Evolutionary conservation across 257 asterid genomes (phyloP).

Genomic region (Solanum pinnatisectum): DNA sequence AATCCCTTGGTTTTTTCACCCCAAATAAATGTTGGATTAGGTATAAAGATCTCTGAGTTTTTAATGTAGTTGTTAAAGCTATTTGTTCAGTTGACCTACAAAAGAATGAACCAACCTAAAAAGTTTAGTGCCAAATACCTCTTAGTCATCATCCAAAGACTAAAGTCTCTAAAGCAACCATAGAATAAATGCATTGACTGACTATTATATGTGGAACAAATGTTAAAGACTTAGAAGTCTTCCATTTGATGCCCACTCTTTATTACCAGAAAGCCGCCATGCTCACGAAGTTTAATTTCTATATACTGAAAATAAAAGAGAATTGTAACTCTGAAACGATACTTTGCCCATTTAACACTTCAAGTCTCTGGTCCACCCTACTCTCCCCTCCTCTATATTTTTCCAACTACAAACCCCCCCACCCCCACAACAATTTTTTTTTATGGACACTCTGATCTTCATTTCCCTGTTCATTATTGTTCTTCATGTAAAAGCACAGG

Average conservation of each 20-base stretch:
- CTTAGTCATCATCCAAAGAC: not conserved
- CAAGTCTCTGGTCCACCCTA: not conserved
- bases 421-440: too few species aligned
- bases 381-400: not conserved
- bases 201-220: not conserved
- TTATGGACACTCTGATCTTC: conserved; percentile 5
- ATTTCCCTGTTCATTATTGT: not conserved
- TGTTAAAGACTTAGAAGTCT: not conserved
- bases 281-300: not conserved
- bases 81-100: not conserved
- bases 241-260: not conserved
- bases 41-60: not conserved
- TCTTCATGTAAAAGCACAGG: conserved; percentile 2
- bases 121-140: not conserved
- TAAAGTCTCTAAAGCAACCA: not conserved
- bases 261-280: not conserved
- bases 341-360: not conserved
- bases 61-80: not conserved
- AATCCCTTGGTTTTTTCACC: not conserved
- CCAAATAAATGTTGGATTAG: not conserved
- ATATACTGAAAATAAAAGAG: not conserved
- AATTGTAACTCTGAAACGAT: not conserved
- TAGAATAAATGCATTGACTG: not conserved
- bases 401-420: not conserved
- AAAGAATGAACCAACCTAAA: not conserved